Evolutionary conservation across 495 filamentous ascomycete species (phyloP).

Genomic region (Recurvomyces mirabilis): DNA sequence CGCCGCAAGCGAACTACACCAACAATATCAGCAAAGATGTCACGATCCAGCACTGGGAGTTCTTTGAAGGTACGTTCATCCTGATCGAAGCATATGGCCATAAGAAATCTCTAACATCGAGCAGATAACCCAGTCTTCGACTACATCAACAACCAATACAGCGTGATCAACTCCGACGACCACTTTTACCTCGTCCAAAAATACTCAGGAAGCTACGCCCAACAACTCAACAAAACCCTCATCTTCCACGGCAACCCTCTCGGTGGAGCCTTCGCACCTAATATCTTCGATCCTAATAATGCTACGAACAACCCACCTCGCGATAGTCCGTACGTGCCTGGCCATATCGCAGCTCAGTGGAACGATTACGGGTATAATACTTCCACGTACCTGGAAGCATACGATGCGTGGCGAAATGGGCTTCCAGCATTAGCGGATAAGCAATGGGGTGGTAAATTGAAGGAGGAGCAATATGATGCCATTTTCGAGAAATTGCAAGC

Average conservation of each 20-base stretch:
- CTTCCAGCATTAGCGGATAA: constrained; percentile 43
- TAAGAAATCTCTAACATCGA: constrained; percentile 9
- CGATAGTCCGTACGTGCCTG: constrained; percentile 33
- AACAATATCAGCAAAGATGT: constrained; percentile 37
- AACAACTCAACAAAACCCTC: constrained; percentile 31
- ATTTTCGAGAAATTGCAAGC: constrained; percentile 33
- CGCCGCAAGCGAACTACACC: constrained; percentile 27
- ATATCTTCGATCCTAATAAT: constrained; percentile 38
- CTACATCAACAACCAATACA: constrained; percentile 41
- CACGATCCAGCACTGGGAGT: constrained; percentile 39
- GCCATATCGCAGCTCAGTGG: constrained; percentile 38
- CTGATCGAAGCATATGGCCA: not conserved
- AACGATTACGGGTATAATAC: constrained; percentile 43
- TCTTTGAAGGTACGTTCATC: constrained; percentile 30
- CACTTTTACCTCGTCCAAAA: constrained; percentile 40
- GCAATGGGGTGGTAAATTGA: constrained; percentile 42
- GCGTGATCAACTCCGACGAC: constrained; percentile 43
- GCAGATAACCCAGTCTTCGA: constrained; percentile 35
- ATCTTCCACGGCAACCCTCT: constrained; percentile 39
- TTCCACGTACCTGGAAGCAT: constrained; percentile 37
- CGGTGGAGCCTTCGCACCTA: constrained; percentile 33
- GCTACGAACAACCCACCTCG: constrained; percentile 36
- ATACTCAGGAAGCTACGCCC: constrained; percentile 37
- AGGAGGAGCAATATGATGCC: constrained; percentile 30
- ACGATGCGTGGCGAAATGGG: constrained; percentile 38